Evolutionary conservation across 129 eudicot species (phyloP), one percentile per base, ranked within the genome.

Genomic region (Ambrosia artemisiifolia): DNA sequence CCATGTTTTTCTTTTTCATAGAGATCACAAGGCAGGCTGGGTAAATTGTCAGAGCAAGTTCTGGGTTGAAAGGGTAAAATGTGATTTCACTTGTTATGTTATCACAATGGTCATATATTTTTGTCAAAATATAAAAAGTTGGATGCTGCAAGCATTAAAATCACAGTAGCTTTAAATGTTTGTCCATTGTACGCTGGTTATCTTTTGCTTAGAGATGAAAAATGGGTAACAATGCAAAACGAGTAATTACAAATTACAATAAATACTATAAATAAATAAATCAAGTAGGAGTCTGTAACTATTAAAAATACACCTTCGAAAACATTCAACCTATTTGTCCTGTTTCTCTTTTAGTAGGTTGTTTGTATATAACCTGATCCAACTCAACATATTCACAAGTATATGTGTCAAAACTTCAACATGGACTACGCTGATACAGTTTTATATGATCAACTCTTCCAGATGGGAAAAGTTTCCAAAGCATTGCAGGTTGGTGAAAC

Each of bases 401-500:
- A 28, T 24, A 11, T 28, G 36, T 38, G 38, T 57, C 64, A 57
- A 67, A 47, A 47, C 48, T 14, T 4, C n/a, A 44, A 30, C 46
- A 48, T 67, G 53, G 20, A 44, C 47, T 51, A 7, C 17, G 17
- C 64, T 62, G 24, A 64, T 65, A 55, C 20, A 53, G 20, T 65
- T 36, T 72, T 55, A 12, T 75, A 60, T 24, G 32, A 33, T 74
- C 19, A 44, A 56, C 40, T 64, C 20, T 46, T 73, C 10, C 84
- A 92, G 95, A 74, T 69, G 75, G 96, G 96, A 59, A 90, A 86
- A 85, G 85, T 90, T 72, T 77, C 87, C 16, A 94, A 90, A 77
- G 99, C 97, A 5, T 81, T 94, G 82, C 96, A 94, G 70, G 85
- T 94, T 43, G 86, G 97, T 57, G 79, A 85, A 11, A 76, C 55